Conservation (phyloP, 768 basidiomycete genomes). For the Collybia mongolica region DNA sequence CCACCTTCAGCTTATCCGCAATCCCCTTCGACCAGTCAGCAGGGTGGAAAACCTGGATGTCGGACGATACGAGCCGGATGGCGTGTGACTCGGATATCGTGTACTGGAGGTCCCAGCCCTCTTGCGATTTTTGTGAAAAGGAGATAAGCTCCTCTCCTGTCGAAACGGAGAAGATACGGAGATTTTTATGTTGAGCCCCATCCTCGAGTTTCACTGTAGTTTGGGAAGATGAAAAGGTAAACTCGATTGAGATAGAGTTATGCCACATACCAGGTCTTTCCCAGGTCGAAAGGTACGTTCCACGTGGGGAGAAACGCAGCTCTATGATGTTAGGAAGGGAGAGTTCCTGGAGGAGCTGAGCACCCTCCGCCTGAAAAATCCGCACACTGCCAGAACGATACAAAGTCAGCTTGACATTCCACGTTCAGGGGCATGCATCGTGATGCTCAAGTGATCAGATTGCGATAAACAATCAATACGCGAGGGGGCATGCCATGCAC, state of each 20-base stretch:
- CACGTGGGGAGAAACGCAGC: conserved; percentile 88
- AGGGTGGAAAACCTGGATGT: conserved; percentile 83
- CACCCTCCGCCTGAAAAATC: conserved; percentile 74
- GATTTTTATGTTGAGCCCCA: conserved; percentile 89
- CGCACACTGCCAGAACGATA: conserved; percentile 50
- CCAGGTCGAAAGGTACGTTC: conserved; percentile 94
- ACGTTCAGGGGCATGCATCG: neutral
- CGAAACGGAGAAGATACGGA: conserved; percentile 83
- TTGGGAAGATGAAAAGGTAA: neutral
- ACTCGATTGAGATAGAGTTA: neutral
- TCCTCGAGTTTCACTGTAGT: conserved; percentile 79
- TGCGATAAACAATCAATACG: neutral
- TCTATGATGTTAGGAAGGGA: conserved; percentile 76
- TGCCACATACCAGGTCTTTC: conserved; percentile 71
- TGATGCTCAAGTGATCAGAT: conserved; percentile 1
- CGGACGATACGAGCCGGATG: conserved; percentile 73
- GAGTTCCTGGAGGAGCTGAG: conserved; percentile 74
- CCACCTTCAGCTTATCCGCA: conserved; percentile 78
- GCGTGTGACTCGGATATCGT: conserved; percentile 89
- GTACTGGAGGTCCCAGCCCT: conserved; percentile 91
- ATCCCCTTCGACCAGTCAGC: conserved; percentile 79
- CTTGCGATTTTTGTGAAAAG: conserved; percentile 89
- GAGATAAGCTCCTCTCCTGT: conserved; percentile 85
- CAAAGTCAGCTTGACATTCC: conserved; percentile 4
- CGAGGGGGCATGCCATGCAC: conserved; percentile 5